Percentiles rank a stretch among this genome's conserved stretches.
phyloP scores from a whole-genome alignment of 768 basidiomycete genomes.

The Suillus weaverae region DNA sequence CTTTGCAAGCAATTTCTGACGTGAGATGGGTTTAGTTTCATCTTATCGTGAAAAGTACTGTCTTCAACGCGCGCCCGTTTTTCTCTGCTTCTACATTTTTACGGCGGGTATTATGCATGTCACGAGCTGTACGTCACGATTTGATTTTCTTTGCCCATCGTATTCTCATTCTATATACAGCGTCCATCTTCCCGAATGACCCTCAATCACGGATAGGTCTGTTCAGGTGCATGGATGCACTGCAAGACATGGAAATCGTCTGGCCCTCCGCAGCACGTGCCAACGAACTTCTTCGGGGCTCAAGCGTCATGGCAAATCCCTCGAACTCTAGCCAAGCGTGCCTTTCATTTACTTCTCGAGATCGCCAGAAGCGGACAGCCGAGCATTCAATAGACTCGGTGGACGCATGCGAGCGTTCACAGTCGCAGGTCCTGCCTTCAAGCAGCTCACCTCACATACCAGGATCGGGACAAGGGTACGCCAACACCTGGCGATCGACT shows the following conservation, averaged over 20 bases:
- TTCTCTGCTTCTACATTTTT: conserved; percentile 78
- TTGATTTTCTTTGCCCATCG: background rate
- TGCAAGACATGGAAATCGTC: conserved; percentile 62
- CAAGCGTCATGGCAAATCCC: conserved; percentile 40
- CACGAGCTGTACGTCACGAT: conserved; percentile 54
- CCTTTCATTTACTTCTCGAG: conserved; percentile 18
- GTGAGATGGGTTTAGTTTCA: conserved; percentile 37
- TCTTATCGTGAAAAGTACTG: conserved; percentile 64
- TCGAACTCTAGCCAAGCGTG: background rate
- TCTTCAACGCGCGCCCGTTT: conserved; percentile 62
- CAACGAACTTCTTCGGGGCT: conserved; percentile 67
- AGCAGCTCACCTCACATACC: conserved; percentile 5
- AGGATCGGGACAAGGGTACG: conserved; percentile 21
- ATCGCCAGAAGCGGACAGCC: conserved; percentile 60
- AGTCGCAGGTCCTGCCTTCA: conserved; percentile 14
- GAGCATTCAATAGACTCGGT: conserved; percentile 48
- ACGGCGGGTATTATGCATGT: conserved; percentile 81
- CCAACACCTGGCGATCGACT: conserved; percentile 31
- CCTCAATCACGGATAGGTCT: conserved; percentile 70
- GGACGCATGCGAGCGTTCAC: conserved; percentile 26
- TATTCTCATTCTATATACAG: conserved; percentile 32
- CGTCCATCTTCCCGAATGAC: conserved; percentile 63
- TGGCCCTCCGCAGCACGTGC: conserved; percentile 82
- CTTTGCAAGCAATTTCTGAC: conserved; percentile 5
- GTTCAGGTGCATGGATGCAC: conserved; percentile 62